Conservation (phyloP, 345 rosid genomes). For the Euphorbia peplus region DNA sequence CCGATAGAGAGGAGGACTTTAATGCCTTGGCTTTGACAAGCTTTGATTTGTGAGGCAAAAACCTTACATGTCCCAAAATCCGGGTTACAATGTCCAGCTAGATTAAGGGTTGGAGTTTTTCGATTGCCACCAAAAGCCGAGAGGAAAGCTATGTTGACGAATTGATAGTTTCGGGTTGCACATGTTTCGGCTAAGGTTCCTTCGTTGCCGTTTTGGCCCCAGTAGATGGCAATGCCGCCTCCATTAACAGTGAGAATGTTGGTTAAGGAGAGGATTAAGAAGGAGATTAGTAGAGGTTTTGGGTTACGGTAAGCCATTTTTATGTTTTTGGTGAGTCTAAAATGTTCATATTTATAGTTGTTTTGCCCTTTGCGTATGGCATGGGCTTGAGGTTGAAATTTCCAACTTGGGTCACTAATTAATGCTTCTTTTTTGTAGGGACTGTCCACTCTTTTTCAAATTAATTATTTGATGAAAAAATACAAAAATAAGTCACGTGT, state of each 20-base stretch:
- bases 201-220: constrained; percentile 19
- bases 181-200: constrained; percentile 20
- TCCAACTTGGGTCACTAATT: not conserved
- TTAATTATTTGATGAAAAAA: too few relatives aligned
- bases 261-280: not conserved
- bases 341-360: not conserved
- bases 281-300: not conserved
- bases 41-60: not conserved
- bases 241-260: not conserved
- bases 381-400: not conserved
- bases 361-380: not conserved
- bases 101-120: constrained; percentile 12
- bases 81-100: constrained; percentile 22
- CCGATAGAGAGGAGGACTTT: constrained; percentile 19
- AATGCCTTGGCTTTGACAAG: constrained; percentile 15
- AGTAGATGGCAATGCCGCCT: constrained; percentile 18
- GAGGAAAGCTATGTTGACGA: constrained; percentile 18
- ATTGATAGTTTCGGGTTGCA: constrained; percentile 13
- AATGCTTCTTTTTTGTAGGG: not conserved
- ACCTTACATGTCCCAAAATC: not conserved
- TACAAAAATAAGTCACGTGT: too few relatives aligned
- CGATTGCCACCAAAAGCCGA: constrained; percentile 17
- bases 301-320: constrained; percentile 2
- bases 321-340: not conserved
- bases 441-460: not conserved